Conservation (phyloP, 2,329 filamentous ascomycete species). For the Paracorniculantispora psalliotae region DNA sequence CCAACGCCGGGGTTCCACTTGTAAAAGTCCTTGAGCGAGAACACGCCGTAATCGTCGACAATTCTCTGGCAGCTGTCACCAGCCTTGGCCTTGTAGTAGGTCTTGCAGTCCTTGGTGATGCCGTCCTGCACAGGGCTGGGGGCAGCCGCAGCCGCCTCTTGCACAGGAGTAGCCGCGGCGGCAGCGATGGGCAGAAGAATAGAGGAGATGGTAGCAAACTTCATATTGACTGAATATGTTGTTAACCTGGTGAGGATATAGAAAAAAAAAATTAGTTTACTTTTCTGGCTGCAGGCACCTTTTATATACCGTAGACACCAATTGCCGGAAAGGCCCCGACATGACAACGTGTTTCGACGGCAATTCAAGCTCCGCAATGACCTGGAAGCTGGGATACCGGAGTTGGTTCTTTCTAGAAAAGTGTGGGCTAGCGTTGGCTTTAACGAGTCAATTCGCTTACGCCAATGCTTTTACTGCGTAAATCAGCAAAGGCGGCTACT, state of each 20-base stretch:
- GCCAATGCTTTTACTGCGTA: background rate
- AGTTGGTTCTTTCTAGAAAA: background rate
- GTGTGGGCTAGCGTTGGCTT: background rate
- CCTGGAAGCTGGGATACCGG: background rate
- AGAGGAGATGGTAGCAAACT: background rate
- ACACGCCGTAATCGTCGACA: background rate
- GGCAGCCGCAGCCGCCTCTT: background rate
- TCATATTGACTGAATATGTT: background rate
- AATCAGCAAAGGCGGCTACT: background rate
- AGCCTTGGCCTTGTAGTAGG: conserved; percentile 10
- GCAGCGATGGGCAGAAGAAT: background rate
- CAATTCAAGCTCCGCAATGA: background rate
- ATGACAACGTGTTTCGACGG: background rate
- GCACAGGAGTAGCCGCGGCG: background rate
- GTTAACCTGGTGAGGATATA: no score
- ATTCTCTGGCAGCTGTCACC: conserved; percentile 13
- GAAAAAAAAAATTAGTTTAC: background rate
- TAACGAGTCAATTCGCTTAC: background rate
- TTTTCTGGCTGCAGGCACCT: background rate
- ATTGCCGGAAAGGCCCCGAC: no score
- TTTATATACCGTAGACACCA: background rate
- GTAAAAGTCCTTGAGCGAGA: background rate
- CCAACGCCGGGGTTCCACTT: conserved; percentile 10
- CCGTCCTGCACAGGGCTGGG: conserved; percentile 5
- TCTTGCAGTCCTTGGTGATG: conserved; percentile 7